These are phyloP conservation scores for Candida xyloterini DNA, from an alignment of 805 yeast genomes.

Conservation along the genomic window DNA sequence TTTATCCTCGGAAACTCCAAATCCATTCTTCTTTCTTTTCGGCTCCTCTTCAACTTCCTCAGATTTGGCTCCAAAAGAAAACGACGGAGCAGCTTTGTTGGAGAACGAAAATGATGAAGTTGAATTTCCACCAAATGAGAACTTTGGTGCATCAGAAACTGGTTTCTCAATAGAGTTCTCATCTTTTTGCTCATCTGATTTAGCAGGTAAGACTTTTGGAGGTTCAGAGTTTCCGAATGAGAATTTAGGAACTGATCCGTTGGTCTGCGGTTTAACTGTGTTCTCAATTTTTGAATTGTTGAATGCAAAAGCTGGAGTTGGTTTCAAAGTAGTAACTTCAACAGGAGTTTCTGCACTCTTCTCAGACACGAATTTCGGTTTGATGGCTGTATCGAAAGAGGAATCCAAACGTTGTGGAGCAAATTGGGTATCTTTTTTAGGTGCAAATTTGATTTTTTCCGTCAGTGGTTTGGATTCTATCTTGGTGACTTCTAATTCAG, in stretches of 20 bases:
- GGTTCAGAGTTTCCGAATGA: background rate
- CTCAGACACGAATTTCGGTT: slow-evolving; percentile 14
- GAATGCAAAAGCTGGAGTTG: slow-evolving; percentile 7
- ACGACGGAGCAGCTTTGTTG: no score
- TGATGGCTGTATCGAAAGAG: slow-evolving; percentile 17
- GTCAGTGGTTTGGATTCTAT: slow-evolving; percentile 14
- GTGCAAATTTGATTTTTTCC: slow-evolving; percentile 25
- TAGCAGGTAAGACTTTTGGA: background rate
- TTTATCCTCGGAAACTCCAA: background rate
- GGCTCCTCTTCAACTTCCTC: slow-evolving; percentile 1
- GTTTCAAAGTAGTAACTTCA: slow-evolving; percentile 2
- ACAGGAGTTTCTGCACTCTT: slow-evolving; percentile 1
- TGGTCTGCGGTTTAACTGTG: background rate
- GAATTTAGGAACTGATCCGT: background rate
- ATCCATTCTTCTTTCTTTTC: background rate
- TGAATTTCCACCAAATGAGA: background rate
- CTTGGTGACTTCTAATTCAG: slow-evolving; percentile 3
- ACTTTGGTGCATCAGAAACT: background rate
- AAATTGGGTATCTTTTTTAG: slow-evolving; percentile 15
- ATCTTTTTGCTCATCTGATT: background rate
- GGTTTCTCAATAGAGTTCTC: no score
- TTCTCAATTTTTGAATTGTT: background rate
- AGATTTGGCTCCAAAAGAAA: background rate
- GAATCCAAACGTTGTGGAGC: slow-evolving; percentile 15
- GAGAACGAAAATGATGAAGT: no score